phyloP scores from a whole-genome alignment of 1,139 yeast genomes.

The Hyphopichia pseudoburtonii region DNA sequence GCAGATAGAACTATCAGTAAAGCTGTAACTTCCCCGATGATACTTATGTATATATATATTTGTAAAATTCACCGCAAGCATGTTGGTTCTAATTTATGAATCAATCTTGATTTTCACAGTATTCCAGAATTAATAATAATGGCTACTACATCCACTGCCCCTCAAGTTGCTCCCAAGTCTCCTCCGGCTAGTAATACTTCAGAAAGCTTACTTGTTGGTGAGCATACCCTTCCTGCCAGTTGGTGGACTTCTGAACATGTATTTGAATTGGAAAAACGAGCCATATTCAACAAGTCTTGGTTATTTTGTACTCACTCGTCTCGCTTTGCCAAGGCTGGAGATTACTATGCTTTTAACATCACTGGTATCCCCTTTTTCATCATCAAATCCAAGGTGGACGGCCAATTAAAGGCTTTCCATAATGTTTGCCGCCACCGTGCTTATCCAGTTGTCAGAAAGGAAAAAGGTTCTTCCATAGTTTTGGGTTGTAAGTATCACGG shows the following conservation, averaged over 20 bases:
- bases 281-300: constrained; percentile 59
- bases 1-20: no score
- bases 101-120: no score
- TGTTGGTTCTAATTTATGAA: no score
- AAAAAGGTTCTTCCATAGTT: constrained; percentile 55
- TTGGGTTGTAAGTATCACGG: constrained; percentile 65
- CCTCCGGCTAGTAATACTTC: constrained; percentile 26
- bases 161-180: constrained; percentile 15
- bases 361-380: constrained; percentile 57
- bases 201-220: constrained; percentile 39
- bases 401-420: constrained; percentile 57
- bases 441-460: constrained; percentile 58
- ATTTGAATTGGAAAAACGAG: constrained; percentile 56
- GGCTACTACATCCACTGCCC: constrained; percentile 12
- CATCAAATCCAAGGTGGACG: constrained; percentile 51
- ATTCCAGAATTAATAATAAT: no score
- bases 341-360: constrained; percentile 49
- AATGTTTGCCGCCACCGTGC: constrained; percentile 67
- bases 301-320: constrained; percentile 50
- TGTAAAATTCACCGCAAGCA: no score
- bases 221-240: constrained; percentile 62
- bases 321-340: constrained; percentile 56
- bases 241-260: constrained; percentile 65
- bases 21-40: no score
- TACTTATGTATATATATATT: no score